Conservation (phyloP, 148 eudicot genomes). For the Diospyros lotus region DNA sequence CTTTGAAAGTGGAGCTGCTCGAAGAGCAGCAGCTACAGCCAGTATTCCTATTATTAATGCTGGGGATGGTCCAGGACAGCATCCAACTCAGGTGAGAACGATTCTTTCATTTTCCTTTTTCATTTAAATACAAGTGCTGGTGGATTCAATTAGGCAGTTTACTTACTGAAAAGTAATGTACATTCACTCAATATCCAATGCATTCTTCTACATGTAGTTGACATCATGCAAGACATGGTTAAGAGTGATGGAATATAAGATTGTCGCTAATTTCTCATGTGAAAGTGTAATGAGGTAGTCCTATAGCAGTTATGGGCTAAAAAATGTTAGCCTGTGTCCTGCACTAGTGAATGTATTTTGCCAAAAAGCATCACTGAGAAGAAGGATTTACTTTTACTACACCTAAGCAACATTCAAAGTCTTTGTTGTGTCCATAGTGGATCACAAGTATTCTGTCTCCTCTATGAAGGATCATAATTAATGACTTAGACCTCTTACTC, state of each 20-base stretch:
- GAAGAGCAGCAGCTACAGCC: conserved; percentile 77
- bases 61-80: conserved; percentile 99
- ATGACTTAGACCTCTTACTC: too few species aligned
- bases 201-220: neutral
- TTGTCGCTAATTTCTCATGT: too few species aligned
- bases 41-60: conserved; percentile 92
- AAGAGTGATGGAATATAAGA: neutral
- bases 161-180: neutral
- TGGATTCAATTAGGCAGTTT: neutral
- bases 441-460: neutral
- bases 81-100: conserved; percentile 74
- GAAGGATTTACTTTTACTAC: neutral
- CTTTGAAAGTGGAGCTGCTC: conserved; percentile 98
- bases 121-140: neutral
- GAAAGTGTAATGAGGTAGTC: too few species aligned
- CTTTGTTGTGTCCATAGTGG: neutral
- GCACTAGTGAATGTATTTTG: too few species aligned
- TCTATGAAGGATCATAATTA: too few species aligned
- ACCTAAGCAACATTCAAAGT: neutral
- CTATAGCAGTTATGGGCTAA: too few species aligned
- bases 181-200: neutral
- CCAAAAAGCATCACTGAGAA: too few species aligned
- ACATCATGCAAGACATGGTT: neutral
- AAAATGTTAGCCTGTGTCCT: too few species aligned
- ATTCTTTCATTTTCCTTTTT: neutral